Evolutionary conservation across 2,329 filamentous ascomycete genomes (phyloP), one percentile per base, ranked within the genome.

Genomic region (Aspergillus viridinutans): DNA sequence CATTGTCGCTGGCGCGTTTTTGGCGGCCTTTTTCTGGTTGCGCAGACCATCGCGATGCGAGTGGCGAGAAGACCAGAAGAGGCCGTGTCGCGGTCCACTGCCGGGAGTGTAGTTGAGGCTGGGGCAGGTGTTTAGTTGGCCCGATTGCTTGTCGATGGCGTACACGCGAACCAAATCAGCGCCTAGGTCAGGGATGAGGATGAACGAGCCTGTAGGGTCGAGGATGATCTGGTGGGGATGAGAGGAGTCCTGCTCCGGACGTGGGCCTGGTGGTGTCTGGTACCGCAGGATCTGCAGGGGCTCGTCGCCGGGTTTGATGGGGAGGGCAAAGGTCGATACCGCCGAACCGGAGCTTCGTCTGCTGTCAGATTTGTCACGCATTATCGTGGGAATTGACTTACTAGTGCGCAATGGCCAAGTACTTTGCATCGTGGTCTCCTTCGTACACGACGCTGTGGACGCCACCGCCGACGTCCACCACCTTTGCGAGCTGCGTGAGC

Each of bases 161-260:
- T 83, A 90, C 76, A 84, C 72, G 60, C 83, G 84, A 50, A 90
- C 71, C 6, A 84, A 65, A 64, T 90, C 88, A 0, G 82, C 79
- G 43, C 87, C 85, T 4, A 92, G 78, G 63, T 90, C 88, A 1
- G 87, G 86, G 8, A 85, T 80, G 8, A 89, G 66, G 28, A 89
- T 64, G 69, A 82, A 90, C n/a, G 77, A 66, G 5, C 81, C 82
- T 2, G 83, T 87, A 6, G 87, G 87, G 67, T 90, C 87, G 35
- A 87, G 68, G 52, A 88, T 69, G n/a, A 83, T 80, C 67, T 87
- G 75, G 71, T 90, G 87, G 20, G 86, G 85, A 67, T 87, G 85
- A 2, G 86, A 76, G 6, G 79, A 76, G 45, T 82, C 76, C 71
- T 89, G 84, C 52, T 83, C 81, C 4, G 66, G 61, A 1, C 70